phyloP scores from a whole-genome alignment of 2,329 filamentous ascomycete species.

The Clathrospora elynae region DNA sequence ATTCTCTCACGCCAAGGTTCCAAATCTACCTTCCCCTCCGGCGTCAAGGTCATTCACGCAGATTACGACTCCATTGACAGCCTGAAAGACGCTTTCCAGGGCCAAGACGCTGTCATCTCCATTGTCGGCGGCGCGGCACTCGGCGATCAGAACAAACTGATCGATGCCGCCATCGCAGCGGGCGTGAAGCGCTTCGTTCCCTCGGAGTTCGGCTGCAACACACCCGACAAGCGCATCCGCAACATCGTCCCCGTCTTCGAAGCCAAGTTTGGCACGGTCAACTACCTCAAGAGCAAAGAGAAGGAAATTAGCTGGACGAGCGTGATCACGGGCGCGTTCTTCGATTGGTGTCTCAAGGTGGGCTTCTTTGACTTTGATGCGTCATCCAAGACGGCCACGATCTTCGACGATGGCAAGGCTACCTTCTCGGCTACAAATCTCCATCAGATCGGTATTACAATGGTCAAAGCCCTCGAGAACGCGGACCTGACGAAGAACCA shows the following conservation, averaged over 20 bases:
- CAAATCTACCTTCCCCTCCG: conserved; percentile 46
- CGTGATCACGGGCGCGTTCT: conserved; percentile 56
- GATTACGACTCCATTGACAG: conserved; percentile 56
- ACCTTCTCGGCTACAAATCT: conserved; percentile 60
- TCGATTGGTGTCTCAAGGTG: conserved; percentile 62
- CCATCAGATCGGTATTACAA: conserved; percentile 57
- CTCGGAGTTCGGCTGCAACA: conserved; percentile 62
- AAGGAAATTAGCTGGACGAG: conserved; percentile 62
- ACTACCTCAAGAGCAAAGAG: conserved; percentile 59
- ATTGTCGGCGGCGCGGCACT: conserved; percentile 52
- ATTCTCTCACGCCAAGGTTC: conserved; percentile 60
- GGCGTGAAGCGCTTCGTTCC: conserved; percentile 67
- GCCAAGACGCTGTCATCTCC: conserved; percentile 63
- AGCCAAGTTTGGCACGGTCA: conserved; percentile 55
- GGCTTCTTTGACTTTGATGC: conserved; percentile 61
- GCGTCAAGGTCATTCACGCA: conserved; percentile 53
- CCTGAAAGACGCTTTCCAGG: conserved; percentile 58
- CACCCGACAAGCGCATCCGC: conserved; percentile 42
- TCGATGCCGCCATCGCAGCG: conserved; percentile 64
- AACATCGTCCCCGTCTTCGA: conserved; percentile 58
- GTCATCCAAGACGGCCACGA: conserved; percentile 55
- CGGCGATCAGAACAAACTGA: conserved; percentile 56
- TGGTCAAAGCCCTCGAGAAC: conserved; percentile 57
- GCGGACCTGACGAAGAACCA: conserved; percentile 62
- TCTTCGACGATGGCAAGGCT: conserved; percentile 63